Percentiles rank a stretch among this genome's conserved stretches.
Evolutionary conservation across 2,329 filamentous ascomycete species (phyloP).

Genomic region (Calycina marina): DNA sequence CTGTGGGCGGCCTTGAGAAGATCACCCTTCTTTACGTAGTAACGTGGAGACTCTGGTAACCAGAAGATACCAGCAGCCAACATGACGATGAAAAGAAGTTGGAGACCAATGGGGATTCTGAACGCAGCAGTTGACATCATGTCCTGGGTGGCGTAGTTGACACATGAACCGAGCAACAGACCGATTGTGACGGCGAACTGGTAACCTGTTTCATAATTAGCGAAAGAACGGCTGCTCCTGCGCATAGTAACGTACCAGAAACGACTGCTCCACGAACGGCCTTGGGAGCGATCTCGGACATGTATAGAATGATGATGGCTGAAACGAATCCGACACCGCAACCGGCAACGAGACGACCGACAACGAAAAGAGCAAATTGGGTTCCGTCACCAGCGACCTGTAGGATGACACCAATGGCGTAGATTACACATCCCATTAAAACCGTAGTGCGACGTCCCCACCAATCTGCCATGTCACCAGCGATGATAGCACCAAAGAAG

Average conservation of each 20-base stretch:
- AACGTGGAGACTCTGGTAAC: constrained; percentile 76
- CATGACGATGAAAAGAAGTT: constrained; percentile 69
- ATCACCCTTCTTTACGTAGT: constrained; percentile 65
- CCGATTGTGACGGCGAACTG: constrained; percentile 75
- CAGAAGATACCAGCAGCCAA: constrained; percentile 57
- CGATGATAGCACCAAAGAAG: constrained; percentile 67
- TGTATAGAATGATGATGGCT: constrained; percentile 71
- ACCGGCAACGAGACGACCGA: constrained; percentile 61
- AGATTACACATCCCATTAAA: constrained; percentile 46
- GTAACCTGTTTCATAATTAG: constrained; percentile 40
- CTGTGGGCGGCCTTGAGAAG: constrained; percentile 47
- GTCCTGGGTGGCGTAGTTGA: constrained; percentile 57
- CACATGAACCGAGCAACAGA: constrained; percentile 57
- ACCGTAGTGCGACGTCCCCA: constrained; percentile 59
- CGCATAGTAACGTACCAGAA: not conserved
- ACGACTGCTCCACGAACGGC: constrained; percentile 69
- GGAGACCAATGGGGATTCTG: constrained; percentile 67
- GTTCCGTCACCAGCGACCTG: constrained; percentile 38
- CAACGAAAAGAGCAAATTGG: constrained; percentile 30
- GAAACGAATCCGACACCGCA: constrained; percentile 70
- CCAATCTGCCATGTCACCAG: constrained; percentile 63
- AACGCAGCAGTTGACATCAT: constrained; percentile 50
- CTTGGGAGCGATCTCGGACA: constrained; percentile 43
- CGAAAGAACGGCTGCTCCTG: not conserved
- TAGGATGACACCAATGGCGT: constrained; percentile 49